Conservation (phyloP, 2,329 filamentous ascomycete species). For the Trichoderma cornu-damae region DNA sequence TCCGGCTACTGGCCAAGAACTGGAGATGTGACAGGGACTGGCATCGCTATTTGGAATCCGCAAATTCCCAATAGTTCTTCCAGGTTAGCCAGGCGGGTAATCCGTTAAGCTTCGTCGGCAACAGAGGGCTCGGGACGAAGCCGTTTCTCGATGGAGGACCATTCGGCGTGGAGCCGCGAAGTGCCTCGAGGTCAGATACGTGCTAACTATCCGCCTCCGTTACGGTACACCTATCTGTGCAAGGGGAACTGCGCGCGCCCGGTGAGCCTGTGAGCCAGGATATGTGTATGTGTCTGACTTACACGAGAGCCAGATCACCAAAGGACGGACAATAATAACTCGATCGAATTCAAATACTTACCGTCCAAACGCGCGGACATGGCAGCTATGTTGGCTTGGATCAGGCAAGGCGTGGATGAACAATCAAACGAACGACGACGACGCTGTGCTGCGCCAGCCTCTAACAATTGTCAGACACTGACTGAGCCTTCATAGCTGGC, state of each 20-base stretch:
- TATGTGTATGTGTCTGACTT: background rate
- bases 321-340: too few relatives aligned
- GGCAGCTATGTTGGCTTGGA: background rate
- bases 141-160: background rate
- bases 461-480: background rate
- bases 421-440: too few relatives aligned
- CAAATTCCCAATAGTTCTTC: background rate
- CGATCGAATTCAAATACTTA: too few relatives aligned
- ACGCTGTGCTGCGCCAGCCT: background rate
- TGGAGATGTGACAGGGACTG: background rate
- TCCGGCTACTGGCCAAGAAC: background rate
- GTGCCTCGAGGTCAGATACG: background rate
- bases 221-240: background rate
- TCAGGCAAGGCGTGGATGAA: background rate
- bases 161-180: background rate
- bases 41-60: conserved; percentile 3
- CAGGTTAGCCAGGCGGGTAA: background rate
- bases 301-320: background rate
- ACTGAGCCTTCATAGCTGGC: background rate
- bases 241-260: background rate
- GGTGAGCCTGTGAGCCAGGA: background rate
- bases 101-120: conserved; percentile 1
- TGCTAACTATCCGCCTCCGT: too few relatives aligned
- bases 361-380: background rate
- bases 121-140: conserved; percentile 9